phyloP scores from a whole-genome alignment of 345 rosid species.

The Populus pruinosa region DNA sequence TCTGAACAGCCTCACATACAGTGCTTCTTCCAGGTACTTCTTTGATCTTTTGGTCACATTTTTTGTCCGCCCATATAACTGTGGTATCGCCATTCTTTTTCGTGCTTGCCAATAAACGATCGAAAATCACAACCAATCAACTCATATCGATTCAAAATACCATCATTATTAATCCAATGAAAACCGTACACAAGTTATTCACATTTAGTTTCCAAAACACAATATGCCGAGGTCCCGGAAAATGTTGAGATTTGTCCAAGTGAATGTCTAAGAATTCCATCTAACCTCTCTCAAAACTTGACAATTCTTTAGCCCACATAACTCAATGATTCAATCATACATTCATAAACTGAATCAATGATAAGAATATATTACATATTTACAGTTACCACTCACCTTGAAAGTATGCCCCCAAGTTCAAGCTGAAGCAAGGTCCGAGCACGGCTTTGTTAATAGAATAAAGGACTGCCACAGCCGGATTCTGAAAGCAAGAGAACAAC shows the following conservation, averaged over 20 bases:
- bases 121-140: not conserved
- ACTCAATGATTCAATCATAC: not conserved
- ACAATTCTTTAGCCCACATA: not conserved
- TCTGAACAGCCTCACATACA: conserved; percentile 64
- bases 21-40: conserved; percentile 84
- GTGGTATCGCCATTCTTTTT: conserved; percentile 53
- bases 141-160: not conserved
- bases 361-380: too few species aligned
- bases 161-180: not conserved
- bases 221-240: not conserved
- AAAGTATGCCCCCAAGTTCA: not conserved
- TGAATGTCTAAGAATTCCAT: not conserved
- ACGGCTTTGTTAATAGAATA: not conserved
- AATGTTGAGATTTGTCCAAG: not conserved
- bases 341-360: not conserved
- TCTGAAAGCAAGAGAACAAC: not conserved
- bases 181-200: not conserved
- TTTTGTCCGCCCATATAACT: conserved; percentile 62
- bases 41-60: conserved; percentile 60
- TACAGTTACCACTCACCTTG: not conserved
- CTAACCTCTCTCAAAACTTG: not conserved
- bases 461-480: not conserved
- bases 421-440: not conserved
- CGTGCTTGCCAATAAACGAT: not conserved
- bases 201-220: not conserved